These are phyloP conservation scores for Collybia nuda DNA, from an alignment of 768 basidiomycete genomes.

Conservation along the genomic window DNA sequence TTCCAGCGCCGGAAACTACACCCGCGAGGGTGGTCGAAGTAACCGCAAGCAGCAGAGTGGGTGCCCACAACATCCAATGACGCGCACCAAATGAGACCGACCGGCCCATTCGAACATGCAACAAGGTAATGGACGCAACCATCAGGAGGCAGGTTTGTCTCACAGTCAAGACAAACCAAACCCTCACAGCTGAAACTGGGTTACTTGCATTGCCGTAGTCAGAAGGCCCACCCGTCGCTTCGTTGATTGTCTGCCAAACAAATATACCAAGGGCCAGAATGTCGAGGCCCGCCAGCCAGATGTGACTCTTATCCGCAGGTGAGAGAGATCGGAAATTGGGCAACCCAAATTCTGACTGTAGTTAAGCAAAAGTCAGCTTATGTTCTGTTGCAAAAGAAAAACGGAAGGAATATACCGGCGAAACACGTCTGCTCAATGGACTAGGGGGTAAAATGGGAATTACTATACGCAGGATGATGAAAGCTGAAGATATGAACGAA, in stretches of 20 bases:
- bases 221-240: conserved; percentile 47
- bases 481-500: conserved; percentile 72
- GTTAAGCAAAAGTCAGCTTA: conserved; percentile 15
- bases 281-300: conserved; percentile 74
- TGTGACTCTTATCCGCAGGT: conserved; percentile 64
- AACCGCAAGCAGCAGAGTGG: conserved; percentile 51
- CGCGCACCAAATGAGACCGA: conserved; percentile 67
- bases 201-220: conserved; percentile 45
- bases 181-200: conserved; percentile 51
- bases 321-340: conserved; percentile 69
- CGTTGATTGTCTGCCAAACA: conserved; percentile 62
- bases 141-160: conserved; percentile 70
- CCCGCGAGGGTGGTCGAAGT: conserved; percentile 62
- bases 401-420: conserved; percentile 42
- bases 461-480: conserved; percentile 74
- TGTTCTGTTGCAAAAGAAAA: conserved; percentile 10
- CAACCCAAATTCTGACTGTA: conserved; percentile 73
- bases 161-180: conserved; percentile 71
- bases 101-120: conserved; percentile 70
- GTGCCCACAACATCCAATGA: conserved; percentile 76
- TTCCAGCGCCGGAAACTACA: conserved; percentile 52
- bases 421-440: conserved; percentile 70
- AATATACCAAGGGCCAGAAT: conserved; percentile 61
- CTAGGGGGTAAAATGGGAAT: conserved; percentile 74
- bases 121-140: conserved; percentile 56